Evolutionary conservation across 768 basidiomycete genomes (phyloP).

Genomic region (Saitozyma podzolica): DNA sequence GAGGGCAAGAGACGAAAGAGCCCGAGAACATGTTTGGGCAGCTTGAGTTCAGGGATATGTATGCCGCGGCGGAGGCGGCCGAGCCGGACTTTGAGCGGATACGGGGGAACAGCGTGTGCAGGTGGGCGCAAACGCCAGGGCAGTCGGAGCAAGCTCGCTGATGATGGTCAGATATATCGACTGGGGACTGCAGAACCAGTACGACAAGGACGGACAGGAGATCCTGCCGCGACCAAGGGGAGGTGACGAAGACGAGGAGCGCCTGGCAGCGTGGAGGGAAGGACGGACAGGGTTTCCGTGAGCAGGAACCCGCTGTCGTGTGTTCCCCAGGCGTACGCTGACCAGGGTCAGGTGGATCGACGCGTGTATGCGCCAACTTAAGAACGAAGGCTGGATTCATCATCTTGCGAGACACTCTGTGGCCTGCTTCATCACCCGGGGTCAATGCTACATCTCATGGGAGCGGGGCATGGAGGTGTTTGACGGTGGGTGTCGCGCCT

Average conservation of each 20-base stretch:
- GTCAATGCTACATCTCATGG: constrained; percentile 55
- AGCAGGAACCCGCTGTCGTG: constrained; percentile 15
- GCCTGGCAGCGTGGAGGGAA: constrained; percentile 46
- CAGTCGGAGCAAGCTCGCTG: not conserved
- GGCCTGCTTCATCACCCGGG: constrained; percentile 54
- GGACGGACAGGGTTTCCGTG: constrained; percentile 54
- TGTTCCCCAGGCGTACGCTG: not conserved
- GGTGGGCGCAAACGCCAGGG: constrained; percentile 22
- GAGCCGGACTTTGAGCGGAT: constrained; percentile 51
- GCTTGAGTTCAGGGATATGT: constrained; percentile 53
- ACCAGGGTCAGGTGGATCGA: constrained; percentile 42
- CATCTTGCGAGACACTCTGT: constrained; percentile 53
- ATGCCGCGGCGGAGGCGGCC: constrained; percentile 50
- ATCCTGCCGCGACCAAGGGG: constrained; percentile 46
- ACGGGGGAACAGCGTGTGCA: constrained; percentile 49
- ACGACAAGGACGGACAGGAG: constrained; percentile 45
- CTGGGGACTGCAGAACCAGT: constrained; percentile 53
- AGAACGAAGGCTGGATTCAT: constrained; percentile 54
- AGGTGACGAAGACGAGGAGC: constrained; percentile 38
- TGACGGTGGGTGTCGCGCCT: constrained; percentile 43
- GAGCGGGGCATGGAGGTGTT: constrained; percentile 55
- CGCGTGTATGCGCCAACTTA: constrained; percentile 53
- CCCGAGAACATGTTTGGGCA: constrained; percentile 53
- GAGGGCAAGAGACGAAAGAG: constrained; percentile 44
- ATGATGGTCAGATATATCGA: constrained; percentile 39